Conservation (phyloP, 1,139 yeast genomes). For the Zhuliangozyma parablackwelliae region DNA sequence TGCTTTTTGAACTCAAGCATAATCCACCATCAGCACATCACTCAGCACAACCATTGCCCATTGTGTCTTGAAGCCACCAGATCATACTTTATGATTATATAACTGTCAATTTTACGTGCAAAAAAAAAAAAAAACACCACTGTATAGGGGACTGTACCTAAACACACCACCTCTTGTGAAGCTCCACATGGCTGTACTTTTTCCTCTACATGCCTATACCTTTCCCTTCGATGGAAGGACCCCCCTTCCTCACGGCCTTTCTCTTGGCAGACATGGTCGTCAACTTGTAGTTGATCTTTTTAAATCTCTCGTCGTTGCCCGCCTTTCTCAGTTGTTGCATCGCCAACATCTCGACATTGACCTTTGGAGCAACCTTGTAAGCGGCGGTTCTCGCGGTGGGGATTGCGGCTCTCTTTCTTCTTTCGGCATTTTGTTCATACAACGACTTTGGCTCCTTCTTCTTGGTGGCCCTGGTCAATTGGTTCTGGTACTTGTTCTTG, state of each 20-base stretch:
- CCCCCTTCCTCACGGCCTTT: slow-evolving; percentile 53
- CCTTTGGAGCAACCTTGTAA: slow-evolving; percentile 86
- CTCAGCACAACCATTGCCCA: no score
- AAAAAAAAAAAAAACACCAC: no score
- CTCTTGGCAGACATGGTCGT: slow-evolving; percentile 43
- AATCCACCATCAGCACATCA: neutral
- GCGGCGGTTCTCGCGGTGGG: slow-evolving; percentile 87
- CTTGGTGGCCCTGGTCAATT: slow-evolving; percentile 35
- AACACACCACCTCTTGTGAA: no score
- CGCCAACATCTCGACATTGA: slow-evolving; percentile 44
- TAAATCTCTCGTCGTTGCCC: slow-evolving; percentile 74
- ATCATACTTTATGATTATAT: no score
- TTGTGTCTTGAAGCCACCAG: no score
- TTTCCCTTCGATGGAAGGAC: slow-evolving; percentile 81
- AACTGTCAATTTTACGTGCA: no score
- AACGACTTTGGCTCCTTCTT: slow-evolving; percentile 49
- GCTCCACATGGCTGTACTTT: no score
- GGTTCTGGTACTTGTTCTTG: slow-evolving; percentile 49
- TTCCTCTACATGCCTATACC: slow-evolving; percentile 41
- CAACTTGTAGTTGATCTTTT: slow-evolving; percentile 59
- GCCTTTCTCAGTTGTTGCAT: slow-evolving; percentile 41
- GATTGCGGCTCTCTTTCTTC: slow-evolving; percentile 91
- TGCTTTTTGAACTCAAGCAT: neutral
- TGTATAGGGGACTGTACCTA: no score
- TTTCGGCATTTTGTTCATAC: slow-evolving; percentile 88